Conservation (phyloP, 1,284 basidiomycete species). For the Cystobasidium sp. region DNA sequence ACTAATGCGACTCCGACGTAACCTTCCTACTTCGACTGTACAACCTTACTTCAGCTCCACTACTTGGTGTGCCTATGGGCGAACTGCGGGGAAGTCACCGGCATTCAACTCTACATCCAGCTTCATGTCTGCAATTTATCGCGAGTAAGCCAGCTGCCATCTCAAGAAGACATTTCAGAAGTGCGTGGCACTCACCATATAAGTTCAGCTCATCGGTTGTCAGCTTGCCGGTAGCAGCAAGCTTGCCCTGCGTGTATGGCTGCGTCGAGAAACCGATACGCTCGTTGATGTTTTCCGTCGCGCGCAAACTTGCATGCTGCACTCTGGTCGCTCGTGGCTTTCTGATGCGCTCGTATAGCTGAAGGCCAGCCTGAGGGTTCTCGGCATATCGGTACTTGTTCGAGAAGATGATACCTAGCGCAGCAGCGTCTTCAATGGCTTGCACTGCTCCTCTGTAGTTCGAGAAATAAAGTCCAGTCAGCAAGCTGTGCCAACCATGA, state of each 20-base stretch:
- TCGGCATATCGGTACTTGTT: conserved; percentile 54
- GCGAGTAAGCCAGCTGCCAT: background rate
- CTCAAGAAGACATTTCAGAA: background rate
- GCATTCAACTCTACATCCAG: conserved; percentile 33
- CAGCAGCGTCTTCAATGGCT: conserved; percentile 58
- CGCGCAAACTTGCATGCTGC: conserved; percentile 54
- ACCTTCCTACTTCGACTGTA: too few species aligned
- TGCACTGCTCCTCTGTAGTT: conserved; percentile 58
- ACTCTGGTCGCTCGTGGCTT: conserved; percentile 58
- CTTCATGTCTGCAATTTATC: conserved; percentile 19
- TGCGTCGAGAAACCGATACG: conserved; percentile 57
- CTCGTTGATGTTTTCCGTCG: conserved; percentile 59
- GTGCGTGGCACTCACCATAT: background rate
- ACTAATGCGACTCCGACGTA: too few species aligned
- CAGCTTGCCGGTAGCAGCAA: conserved; percentile 55
- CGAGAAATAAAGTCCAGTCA: background rate
- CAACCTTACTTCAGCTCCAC: too few species aligned
- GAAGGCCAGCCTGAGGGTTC: conserved; percentile 54
- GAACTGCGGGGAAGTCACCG: conserved; percentile 27
- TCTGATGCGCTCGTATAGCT: conserved; percentile 57
- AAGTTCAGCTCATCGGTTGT: conserved; percentile 51
- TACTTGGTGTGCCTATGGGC: background rate
- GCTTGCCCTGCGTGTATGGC: conserved; percentile 54
- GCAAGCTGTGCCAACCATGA: conserved; percentile 1
- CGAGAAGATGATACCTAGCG: conserved; percentile 56